Base-by-base conservation (phyloP, 371 early-diverging fungal species). In the Basidiobolus meristosporus region DNA sequence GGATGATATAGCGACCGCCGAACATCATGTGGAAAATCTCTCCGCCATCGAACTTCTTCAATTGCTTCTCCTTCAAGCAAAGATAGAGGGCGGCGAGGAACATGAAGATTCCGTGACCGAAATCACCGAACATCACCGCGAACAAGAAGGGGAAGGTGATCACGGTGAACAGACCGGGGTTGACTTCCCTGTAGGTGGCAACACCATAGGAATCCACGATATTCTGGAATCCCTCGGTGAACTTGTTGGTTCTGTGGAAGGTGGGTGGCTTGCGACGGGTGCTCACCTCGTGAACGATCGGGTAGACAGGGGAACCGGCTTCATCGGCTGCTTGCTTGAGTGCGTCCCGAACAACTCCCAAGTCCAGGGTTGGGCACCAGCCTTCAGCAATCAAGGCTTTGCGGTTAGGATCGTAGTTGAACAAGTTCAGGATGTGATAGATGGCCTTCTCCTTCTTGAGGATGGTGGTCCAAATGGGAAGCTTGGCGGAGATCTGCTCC, bases 71-170 rank as follows among this genome's bases (percentile, higher is more conserved):
- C 48, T 80, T 74, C 18, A 72, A 15, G 36, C 79, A 72, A 41
- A 97, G 59, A 48, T 78, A 86, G 1, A 77, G 54, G 3, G 81
- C 90, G 41, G 68, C 54, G 17, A 84, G 48, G 6, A 88, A 54
- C 60, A 97, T 70, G 37, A 98, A 46, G 41, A 90, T 52, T 12
- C 98, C 99, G 52, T 99, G 99, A 20, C 98, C 98, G 33, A 98
- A 71, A 65, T 99, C 99, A 44, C 99, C 99, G 76, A 99, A 99
- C 99, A 99, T 99, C 43, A 96, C 80, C 29, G 98, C 98, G 65
- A 99, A 99, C 41, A 99, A 55, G 62, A 98, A 98, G 17, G 99
- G 99, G 73, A 99, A 99, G 0, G 97, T 90, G 36, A 98, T 86
- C 17, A 90, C 59, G 0, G 95, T 91, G 53, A 98, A 99, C 30